Conservation (phyloP, 2,329 filamentous ascomycete genomes). For the Beauveria sp. region DNA sequence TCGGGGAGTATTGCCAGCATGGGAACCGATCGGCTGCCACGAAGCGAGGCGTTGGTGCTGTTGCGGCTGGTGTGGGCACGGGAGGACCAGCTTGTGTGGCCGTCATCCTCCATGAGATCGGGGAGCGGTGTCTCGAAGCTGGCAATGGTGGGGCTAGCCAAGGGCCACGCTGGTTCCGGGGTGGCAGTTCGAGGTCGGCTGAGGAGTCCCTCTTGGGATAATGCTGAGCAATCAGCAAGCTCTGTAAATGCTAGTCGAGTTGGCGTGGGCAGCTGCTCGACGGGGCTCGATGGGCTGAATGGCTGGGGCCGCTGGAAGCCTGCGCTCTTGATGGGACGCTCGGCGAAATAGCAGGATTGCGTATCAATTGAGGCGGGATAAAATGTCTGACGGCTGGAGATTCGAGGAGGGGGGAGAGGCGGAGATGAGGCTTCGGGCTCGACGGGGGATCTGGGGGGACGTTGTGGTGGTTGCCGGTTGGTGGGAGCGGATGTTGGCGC, state of each 20-base stretch:
- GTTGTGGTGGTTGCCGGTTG: slow-evolving; percentile 3
- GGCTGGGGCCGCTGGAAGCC: slow-evolving; percentile 39
- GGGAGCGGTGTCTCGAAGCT: slow-evolving; percentile 40
- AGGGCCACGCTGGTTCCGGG: slow-evolving; percentile 36
- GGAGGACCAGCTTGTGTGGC: slow-evolving; percentile 32
- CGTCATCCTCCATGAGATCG: slow-evolving; percentile 58
- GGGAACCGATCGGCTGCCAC: slow-evolving; percentile 49
- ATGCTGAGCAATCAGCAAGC: slow-evolving; percentile 15
- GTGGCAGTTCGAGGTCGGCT: slow-evolving; percentile 33
- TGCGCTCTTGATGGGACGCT: slow-evolving; percentile 38
- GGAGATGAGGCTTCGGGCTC: slow-evolving; percentile 28
- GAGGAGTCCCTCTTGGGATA: slow-evolving; percentile 23
- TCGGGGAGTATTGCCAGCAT: slow-evolving; percentile 39
- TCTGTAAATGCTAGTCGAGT: slow-evolving; percentile 9
- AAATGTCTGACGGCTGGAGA: slow-evolving; percentile 46
- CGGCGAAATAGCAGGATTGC: slow-evolving; percentile 24
- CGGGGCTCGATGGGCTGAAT: slow-evolving; percentile 24
- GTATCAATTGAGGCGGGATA: slow-evolving; percentile 37
- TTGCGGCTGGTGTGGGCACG: slow-evolving; percentile 36
- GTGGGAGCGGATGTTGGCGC: not conserved
- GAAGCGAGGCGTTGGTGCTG: slow-evolving; percentile 44
- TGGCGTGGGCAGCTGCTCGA: slow-evolving; percentile 16
- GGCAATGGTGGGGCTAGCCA: slow-evolving; percentile 18
- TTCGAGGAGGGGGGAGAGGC: slow-evolving; percentile 42
- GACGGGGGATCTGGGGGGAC: slow-evolving; percentile 35